phyloP scores from a whole-genome alignment of 1,139 yeast species.

The Martiniozyma asiatica region DNA sequence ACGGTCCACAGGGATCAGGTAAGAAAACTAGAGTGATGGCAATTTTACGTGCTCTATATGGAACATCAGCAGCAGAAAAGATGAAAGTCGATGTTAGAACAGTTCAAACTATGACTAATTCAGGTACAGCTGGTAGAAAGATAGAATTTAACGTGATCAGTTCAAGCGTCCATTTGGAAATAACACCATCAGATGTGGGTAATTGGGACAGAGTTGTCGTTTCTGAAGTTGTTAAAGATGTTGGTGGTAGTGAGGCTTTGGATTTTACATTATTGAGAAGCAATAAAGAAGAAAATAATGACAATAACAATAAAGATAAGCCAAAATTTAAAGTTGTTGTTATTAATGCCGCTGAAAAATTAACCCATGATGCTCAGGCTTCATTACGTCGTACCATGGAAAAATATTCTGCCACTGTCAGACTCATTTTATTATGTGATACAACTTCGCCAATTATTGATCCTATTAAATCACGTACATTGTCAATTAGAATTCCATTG shows the following conservation, averaged over 20 bases:
- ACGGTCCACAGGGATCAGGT: slow-evolving; percentile 97
- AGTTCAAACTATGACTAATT: slow-evolving; percentile 28
- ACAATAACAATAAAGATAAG: slow-evolving; percentile 21
- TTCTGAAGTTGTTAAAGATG: slow-evolving; percentile 84
- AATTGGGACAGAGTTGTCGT: slow-evolving; percentile 89
- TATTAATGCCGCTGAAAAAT: slow-evolving; percentile 86
- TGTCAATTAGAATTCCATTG: slow-evolving; percentile 75
- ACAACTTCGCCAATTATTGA: slow-evolving; percentile 85
- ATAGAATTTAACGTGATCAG: slow-evolving; percentile 86
- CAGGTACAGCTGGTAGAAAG: slow-evolving; percentile 59
- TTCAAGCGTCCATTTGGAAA: slow-evolving; percentile 81
- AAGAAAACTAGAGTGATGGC: slow-evolving; percentile 89
- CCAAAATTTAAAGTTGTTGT: slow-evolving; percentile 86
- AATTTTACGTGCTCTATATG: slow-evolving; percentile 68
- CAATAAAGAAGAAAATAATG: slow-evolving; percentile 3
- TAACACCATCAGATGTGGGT: slow-evolving; percentile 96
- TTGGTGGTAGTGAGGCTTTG: slow-evolving; percentile 91
- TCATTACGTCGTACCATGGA: slow-evolving; percentile 98
- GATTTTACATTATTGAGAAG: slow-evolving; percentile 36
- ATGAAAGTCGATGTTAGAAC: slow-evolving; percentile 83
- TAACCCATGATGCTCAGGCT: slow-evolving; percentile 94
- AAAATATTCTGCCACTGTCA: slow-evolving; percentile 77
- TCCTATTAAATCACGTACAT: slow-evolving; percentile 88
- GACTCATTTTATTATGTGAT: slow-evolving; percentile 76
- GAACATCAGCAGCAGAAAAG: slow-evolving; percentile 59